Percentiles rank a stretch among this genome's conserved stretches.
Conservation (phyloP, 768 basidiomycete genomes). For the Rhodosporidiobolus sp. region DNA sequence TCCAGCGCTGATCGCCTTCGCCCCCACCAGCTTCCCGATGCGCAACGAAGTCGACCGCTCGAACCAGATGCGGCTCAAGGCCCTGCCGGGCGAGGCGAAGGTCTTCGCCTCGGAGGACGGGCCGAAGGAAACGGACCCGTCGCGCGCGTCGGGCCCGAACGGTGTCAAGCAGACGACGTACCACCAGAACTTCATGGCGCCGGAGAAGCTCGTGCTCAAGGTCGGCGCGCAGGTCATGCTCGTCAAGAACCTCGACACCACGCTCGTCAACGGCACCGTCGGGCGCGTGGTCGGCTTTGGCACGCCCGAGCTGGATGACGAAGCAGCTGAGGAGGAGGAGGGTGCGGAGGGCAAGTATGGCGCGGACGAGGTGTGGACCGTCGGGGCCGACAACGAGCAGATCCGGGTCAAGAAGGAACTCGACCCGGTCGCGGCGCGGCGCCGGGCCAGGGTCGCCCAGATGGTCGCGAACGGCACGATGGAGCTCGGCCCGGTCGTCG, state of each 20-base stretch:
- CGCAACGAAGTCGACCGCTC: conserved; percentile 87
- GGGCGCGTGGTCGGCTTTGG: conserved; percentile 74
- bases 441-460: conserved; percentile 27
- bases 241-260: conserved; percentile 82
- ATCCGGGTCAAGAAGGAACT: conserved; percentile 19
- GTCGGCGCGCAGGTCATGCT: conserved; percentile 86
- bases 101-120: conserved; percentile 64
- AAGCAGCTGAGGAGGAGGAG: conserved; percentile 32
- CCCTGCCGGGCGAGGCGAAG: conserved; percentile 57
- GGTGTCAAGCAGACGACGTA: conserved; percentile 65
- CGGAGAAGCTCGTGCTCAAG: conserved; percentile 64
- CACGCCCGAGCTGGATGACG: conserved; percentile 54
- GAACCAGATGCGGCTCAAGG: conserved; percentile 66
- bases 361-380: neutral
- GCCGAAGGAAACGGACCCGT: conserved; percentile 57
- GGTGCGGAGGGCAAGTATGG: neutral
- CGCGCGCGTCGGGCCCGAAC: conserved; percentile 20
- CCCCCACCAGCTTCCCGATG: conserved; percentile 70
- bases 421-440: conserved; percentile 9
- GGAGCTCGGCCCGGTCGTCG: conserved; percentile 40
- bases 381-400: conserved; percentile 1
- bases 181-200: conserved; percentile 88
- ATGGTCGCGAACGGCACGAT: conserved; percentile 27
- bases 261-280: conserved; percentile 90
- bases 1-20: neutral